Conservation (phyloP, 2,329 filamentous ascomycete species). For the Penicillium sumatraense region DNA sequence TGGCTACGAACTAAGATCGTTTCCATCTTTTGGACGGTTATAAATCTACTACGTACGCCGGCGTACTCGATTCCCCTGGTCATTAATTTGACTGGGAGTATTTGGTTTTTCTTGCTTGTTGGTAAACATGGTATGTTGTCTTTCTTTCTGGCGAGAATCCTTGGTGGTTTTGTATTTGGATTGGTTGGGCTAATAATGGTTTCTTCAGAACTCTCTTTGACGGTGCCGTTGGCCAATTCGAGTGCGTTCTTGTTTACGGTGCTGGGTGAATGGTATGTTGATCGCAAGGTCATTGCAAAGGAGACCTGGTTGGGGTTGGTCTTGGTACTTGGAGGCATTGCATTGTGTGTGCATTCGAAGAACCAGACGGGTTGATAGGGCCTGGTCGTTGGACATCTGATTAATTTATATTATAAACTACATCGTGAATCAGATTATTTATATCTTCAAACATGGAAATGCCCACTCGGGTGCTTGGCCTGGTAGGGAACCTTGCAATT, state of each 20-base stretch:
- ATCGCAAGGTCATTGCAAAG: constrained; percentile 84
- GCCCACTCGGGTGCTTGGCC: too few species aligned
- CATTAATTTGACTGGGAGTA: constrained; percentile 86
- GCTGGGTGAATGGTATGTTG: constrained; percentile 91
- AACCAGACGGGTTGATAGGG: constrained; percentile 25
- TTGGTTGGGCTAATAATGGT: not conserved
- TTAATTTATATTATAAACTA: not conserved
- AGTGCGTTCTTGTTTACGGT: constrained; percentile 96
- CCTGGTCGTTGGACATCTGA: not conserved
- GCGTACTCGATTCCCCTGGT: constrained; percentile 83
- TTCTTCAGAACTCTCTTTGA: constrained; percentile 78
- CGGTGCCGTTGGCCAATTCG: constrained; percentile 93
- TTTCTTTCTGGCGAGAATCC: not conserved
- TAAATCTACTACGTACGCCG: constrained; percentile 79
- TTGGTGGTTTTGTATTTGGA: not conserved
- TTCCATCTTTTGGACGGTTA: constrained; percentile 72
- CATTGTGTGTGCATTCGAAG: constrained; percentile 72
- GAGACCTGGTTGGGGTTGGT: constrained; percentile 84
- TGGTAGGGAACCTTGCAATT: too few species aligned
- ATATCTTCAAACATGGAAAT: too few species aligned
- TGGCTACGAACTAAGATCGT: constrained; percentile 67
- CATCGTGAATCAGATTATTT: not conserved
- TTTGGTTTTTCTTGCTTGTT: constrained; percentile 96
- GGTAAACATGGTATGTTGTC: constrained; percentile 78
- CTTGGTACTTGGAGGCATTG: constrained; percentile 79